Evolutionary conservation across 164 flowering plant genomes (phyloP).

Genomic region (Tetrastigma voinierianum): DNA sequence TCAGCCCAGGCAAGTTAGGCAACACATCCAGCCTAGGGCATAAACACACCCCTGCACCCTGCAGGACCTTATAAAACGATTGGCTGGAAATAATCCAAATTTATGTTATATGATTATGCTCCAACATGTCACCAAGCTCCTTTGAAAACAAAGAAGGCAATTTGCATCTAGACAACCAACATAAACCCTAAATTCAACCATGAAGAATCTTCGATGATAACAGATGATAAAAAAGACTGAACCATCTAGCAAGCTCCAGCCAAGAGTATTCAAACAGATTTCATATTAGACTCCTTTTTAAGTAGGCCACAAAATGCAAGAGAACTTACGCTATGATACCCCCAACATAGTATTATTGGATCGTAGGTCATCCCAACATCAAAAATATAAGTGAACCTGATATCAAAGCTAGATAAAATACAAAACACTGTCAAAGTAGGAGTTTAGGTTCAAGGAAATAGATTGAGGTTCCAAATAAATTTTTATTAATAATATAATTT

Average conservation of each 20-base stretch:
- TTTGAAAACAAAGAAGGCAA: not conserved
- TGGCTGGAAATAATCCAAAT: not conserved
- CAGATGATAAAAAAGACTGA: not conserved
- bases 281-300: not conserved
- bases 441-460: not conserved
- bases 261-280: not conserved
- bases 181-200: no score
- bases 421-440: conserved; percentile 3
- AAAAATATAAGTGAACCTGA: conserved; percentile 89
- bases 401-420: conserved; percentile 64
- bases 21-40: no score
- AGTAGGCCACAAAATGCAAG: not conserved
- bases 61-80: no score
- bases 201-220: no score
- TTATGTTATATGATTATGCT: not conserved
- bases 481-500: not conserved
- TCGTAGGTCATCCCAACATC: conserved; percentile 80
- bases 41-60: no score
- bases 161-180: not conserved
- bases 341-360: conserved; percentile 75
- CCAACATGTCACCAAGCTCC: not conserved
- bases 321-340: conserved; percentile 71
- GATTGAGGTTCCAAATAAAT: not conserved
- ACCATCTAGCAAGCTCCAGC: not conserved
- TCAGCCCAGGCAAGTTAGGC: no score